A percentile compares a stretch with the other conserved stretches of the same genome.
Evolutionary conservation across 257 asterid genomes (phyloP).

Genomic region (Datura wrightii): DNA sequence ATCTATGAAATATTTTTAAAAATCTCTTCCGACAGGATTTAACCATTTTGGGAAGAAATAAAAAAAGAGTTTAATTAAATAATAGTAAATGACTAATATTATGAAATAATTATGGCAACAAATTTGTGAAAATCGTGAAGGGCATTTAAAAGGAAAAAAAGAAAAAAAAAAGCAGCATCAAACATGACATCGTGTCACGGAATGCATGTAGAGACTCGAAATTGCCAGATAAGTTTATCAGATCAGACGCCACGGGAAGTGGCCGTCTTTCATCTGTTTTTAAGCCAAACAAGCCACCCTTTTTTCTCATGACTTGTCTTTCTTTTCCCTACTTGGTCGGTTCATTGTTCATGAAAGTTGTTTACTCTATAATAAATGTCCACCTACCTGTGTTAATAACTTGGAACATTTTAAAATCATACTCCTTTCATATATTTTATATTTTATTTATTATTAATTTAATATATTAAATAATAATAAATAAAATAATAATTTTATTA

Average conservation of each 20-base stretch:
- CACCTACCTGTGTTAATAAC: neutral
- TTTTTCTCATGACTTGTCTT: neutral
- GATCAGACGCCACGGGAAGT: constrained; percentile 2
- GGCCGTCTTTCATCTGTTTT: neutral
- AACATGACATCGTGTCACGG: neutral
- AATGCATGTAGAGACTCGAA: constrained; percentile 12
- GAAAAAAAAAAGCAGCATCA: rapidly evolving
- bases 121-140: too few species aligned
- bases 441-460: too few species aligned
- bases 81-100: neutral
- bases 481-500: too few species aligned
- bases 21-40: neutral
- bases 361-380: too few species aligned
- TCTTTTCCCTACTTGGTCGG: neutral
- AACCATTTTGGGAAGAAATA: neutral
- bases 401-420: too few species aligned
- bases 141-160: neutral
- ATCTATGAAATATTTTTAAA: neutral
- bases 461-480: too few species aligned
- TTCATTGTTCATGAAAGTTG: too few species aligned
- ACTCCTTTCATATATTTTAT: too few species aligned
- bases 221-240: neutral
- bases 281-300: neutral
- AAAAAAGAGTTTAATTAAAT: too few species aligned
- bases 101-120: neutral